Evolutionary conservation across 1,139 yeast genomes (phyloP).

Genomic region (Wickerhamomyces sp.): DNA sequence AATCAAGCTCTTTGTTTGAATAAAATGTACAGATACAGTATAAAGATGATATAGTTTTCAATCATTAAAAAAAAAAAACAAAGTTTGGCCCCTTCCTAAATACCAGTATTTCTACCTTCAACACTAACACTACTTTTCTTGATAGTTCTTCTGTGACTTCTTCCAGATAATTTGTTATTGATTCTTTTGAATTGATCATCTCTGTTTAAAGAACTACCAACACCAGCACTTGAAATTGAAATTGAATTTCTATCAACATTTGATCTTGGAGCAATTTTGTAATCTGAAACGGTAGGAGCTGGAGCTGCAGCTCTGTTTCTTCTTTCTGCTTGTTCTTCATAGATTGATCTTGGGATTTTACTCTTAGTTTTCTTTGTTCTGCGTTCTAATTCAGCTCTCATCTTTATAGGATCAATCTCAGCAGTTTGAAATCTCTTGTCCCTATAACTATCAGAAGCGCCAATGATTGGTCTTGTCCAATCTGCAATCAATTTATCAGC

Average conservation of each 20-base stretch:
- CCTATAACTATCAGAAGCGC: conserved; percentile 90
- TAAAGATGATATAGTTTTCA: too few relatives aligned
- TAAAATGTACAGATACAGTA: too few relatives aligned
- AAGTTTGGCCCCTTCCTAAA: too few relatives aligned
- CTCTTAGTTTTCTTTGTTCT: conserved; percentile 26
- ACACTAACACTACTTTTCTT: conserved; percentile 70
- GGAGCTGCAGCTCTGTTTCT: conserved; percentile 95
- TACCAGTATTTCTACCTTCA: conserved; percentile 75
- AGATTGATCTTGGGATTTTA: conserved; percentile 46
- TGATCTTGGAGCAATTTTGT: conserved; percentile 85
- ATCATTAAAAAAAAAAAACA: too few relatives aligned
- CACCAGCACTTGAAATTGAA: conserved; percentile 36
- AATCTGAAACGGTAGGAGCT: conserved; percentile 79
- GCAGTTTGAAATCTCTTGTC: conserved; percentile 74
- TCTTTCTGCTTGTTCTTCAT: conserved; percentile 89
- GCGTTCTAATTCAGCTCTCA: conserved; percentile 25
- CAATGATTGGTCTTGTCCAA: conserved; percentile 98
- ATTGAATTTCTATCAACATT: conserved; percentile 34
- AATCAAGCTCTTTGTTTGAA: too few relatives aligned
- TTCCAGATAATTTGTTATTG: conserved; percentile 33
- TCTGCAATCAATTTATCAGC: conserved; percentile 92
- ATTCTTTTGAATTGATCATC: conserved; percentile 80
- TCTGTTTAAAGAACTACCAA: conserved; percentile 44
- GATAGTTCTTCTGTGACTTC: conserved; percentile 44
- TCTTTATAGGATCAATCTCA: conserved; percentile 61